A percentile compares a stretch with the other conserved stretches of the same genome.
Evolutionary conservation across 345 rosid species (phyloP).

Genomic region (Brassica cretica): DNA sequence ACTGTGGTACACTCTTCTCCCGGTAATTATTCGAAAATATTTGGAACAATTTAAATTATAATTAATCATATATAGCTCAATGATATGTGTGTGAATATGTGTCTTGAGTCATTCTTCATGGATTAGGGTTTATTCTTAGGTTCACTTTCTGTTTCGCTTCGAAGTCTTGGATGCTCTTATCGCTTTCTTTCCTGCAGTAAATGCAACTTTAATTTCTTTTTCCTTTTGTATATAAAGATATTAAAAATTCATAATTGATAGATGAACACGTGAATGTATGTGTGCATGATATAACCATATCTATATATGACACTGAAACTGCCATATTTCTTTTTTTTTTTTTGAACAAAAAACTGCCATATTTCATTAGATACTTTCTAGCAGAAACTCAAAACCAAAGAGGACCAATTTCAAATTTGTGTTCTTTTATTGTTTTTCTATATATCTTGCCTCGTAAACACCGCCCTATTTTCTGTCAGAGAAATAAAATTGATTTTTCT

Average conservation of each 20-base stretch:
- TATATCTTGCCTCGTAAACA: conserved; percentile 53
- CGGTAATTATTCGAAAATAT: conserved; percentile 45
- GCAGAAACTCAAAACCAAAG: conserved; percentile 40
- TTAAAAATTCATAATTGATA: not conserved
- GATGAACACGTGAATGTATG: conserved; percentile 40
- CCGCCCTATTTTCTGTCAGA: conserved; percentile 47
- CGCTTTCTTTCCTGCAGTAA: conserved; percentile 39
- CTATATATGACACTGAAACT: conserved; percentile 40
- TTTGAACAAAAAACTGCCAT: conserved; percentile 30
- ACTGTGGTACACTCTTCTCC: conserved; percentile 82
- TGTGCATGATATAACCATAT: conserved; percentile 20
- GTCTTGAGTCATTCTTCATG: conserved; percentile 37
- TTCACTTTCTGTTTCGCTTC: conserved; percentile 46
- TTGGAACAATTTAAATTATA: conserved; percentile 3
- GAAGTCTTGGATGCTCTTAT: conserved; percentile 44
- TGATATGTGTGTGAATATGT: conserved; percentile 27
- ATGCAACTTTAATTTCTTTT: conserved; percentile 19
- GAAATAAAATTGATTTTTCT: conserved; percentile 1
- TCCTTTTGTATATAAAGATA: not conserved
- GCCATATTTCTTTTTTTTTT: conserved; percentile 31
- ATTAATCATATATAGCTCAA: not conserved
- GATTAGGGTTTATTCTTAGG: conserved; percentile 42
- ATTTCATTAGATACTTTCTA: conserved; percentile 40
- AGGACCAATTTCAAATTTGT: conserved; percentile 33
- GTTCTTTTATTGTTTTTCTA: conserved; percentile 1